phyloP scores from a whole-genome alignment of 495 filamentous ascomycete species.

The Aspergillus baeticus region DNA sequence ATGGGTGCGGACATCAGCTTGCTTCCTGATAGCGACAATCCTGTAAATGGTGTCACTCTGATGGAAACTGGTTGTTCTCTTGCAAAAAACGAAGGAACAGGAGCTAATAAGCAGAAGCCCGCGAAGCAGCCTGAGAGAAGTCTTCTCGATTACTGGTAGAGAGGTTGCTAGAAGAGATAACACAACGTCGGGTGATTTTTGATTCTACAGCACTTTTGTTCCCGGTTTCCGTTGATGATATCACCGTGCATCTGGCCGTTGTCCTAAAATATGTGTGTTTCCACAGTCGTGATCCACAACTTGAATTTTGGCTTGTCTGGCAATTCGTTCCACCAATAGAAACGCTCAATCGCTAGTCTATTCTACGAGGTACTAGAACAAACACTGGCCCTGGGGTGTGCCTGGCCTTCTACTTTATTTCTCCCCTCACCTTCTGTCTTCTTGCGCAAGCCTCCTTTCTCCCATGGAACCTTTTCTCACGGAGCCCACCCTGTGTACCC shows the following conservation, averaged over 20 bases:
- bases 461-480: background rate
- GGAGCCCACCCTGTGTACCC: background rate
- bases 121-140: background rate
- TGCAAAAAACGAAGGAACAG: constrained; percentile 7
- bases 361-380: background rate
- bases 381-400: background rate
- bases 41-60: background rate
- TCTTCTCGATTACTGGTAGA: background rate
- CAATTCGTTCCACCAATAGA: constrained; percentile 22
- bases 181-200: background rate
- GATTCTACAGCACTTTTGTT: background rate
- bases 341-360: background rate
- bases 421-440: background rate
- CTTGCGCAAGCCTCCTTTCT: background rate
- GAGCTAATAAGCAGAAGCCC: background rate
- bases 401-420: background rate
- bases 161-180: background rate
- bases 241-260: background rate
- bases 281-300: background rate
- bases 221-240: background rate
- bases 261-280: background rate
- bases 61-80: background rate
- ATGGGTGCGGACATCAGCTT: background rate
- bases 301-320: constrained; percentile 16
- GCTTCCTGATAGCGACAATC: background rate